phyloP scores from a whole-genome alignment of 2,329 filamentous ascomycete species.

The Leptodontidium sp. region DNA sequence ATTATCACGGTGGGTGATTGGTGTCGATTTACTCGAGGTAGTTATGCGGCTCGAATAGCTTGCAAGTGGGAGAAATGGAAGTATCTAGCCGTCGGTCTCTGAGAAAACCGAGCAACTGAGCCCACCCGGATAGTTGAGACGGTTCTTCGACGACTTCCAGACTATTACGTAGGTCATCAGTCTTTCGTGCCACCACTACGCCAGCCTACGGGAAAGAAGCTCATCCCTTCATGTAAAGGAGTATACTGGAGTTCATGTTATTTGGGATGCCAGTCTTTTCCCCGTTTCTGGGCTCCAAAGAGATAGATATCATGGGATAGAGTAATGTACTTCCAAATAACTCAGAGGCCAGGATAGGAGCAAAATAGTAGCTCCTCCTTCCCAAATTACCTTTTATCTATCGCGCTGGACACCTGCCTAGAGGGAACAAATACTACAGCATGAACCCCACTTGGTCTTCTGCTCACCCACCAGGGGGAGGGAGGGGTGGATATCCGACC shows the following conservation, averaged over 20 bases:
- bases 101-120: neutral
- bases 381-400: neutral
- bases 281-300: no score
- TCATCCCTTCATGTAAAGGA: no score
- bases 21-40: neutral
- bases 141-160: neutral
- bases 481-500: neutral
- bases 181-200: neutral
- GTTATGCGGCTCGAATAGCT: neutral
- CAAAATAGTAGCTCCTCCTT: neutral
- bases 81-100: slow-evolving; percentile 6
- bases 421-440: neutral
- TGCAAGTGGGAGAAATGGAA: neutral
- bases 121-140: neutral
- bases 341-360: neutral
- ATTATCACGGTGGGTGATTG: neutral
- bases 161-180: slow-evolving; percentile 3
- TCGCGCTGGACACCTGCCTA: slow-evolving; percentile 15
- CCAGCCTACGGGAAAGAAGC: no score
- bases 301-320: no score
- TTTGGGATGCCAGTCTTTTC: no score
- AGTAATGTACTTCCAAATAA: no score
- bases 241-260: no score
- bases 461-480: neutral
- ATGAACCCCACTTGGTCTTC: slow-evolving; percentile 12